Evolutionary conservation across 2,329 filamentous ascomycete species (phyloP).

Genomic region (Pseudocercospora musae): DNA sequence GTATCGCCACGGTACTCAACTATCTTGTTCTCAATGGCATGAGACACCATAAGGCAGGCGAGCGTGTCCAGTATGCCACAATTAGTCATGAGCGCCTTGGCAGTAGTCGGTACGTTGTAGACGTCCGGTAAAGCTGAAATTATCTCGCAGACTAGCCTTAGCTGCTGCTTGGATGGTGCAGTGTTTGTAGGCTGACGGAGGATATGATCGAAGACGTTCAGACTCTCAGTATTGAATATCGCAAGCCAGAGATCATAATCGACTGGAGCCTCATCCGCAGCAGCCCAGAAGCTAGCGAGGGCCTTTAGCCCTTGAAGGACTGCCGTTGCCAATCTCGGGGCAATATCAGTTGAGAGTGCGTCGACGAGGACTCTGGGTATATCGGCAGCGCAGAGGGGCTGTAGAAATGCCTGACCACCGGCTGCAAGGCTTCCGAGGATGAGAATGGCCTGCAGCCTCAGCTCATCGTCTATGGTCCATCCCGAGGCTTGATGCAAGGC

Average conservation of each 20-base stretch:
- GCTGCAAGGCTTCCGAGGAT: constrained; percentile 81
- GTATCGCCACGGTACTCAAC: constrained; percentile 27
- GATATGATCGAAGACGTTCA: constrained; percentile 63
- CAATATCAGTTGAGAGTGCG: constrained; percentile 61
- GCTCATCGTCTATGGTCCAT: constrained; percentile 62
- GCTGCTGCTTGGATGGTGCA: constrained; percentile 58
- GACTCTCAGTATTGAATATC: constrained; percentile 61
- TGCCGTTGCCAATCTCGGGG: constrained; percentile 63
- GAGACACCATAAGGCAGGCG: constrained; percentile 66
- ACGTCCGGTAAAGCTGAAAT: constrained; percentile 64
- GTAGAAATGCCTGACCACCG: constrained; percentile 79
- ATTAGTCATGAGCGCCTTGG: constrained; percentile 69
- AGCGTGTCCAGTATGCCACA: constrained; percentile 75
- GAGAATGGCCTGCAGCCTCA: constrained; percentile 74
- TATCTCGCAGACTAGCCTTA: constrained; percentile 57
- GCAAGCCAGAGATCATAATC: constrained; percentile 25
- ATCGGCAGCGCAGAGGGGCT: constrained; percentile 66
- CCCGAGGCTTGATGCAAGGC: constrained; percentile 33
- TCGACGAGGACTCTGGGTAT: constrained; percentile 68
- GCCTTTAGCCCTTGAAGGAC: constrained; percentile 72
- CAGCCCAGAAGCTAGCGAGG: constrained; percentile 60
- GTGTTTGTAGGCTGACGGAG: constrained; percentile 57
- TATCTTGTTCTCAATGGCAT: constrained; percentile 43
- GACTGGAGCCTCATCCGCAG: constrained; percentile 8
- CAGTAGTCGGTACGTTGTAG: constrained; percentile 47